Evolutionary conservation across 306 rosid species (phyloP).

Genomic region (Vigna angularis): DNA sequence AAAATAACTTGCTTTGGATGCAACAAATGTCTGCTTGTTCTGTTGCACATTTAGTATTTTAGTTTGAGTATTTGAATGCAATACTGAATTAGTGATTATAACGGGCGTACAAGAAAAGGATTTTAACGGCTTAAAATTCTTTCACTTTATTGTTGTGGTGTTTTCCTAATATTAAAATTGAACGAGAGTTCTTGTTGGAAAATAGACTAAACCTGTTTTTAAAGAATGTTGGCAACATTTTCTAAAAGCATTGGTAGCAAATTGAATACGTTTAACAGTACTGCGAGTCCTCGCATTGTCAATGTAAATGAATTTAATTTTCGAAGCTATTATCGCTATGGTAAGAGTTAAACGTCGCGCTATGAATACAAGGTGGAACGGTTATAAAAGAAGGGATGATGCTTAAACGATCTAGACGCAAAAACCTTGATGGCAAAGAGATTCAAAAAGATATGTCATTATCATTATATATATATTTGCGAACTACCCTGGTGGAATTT

Average conservation of each 20-base stretch:
- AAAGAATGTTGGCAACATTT: not conserved
- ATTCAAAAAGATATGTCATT: not conserved
- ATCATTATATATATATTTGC: slow-evolving; percentile 4
- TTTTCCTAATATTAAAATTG: not conserved
- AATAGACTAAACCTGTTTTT: not conserved
- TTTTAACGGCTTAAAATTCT: too few relatives aligned
- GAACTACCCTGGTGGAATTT: not conserved
- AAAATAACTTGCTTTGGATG: not conserved
- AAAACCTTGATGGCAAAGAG: not conserved
- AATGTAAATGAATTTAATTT: not conserved
- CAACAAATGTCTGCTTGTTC: not conserved
- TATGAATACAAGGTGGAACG: not conserved
- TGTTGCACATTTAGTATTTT: not conserved
- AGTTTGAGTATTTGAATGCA: not conserved
- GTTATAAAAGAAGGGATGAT: not conserved
- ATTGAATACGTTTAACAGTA: not conserved
- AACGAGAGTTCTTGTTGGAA: not conserved
- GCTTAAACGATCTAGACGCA: not conserved
- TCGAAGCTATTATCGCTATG: not conserved
- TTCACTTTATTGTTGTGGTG: not conserved
- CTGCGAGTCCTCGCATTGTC: not conserved
- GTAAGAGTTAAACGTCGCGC: not conserved
- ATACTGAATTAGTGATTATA: not conserved
- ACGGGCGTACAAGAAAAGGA: not conserved
- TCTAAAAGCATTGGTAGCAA: not conserved